Conservation (phyloP, 345 rosid species). For the Triadica sebifera region DNA sequence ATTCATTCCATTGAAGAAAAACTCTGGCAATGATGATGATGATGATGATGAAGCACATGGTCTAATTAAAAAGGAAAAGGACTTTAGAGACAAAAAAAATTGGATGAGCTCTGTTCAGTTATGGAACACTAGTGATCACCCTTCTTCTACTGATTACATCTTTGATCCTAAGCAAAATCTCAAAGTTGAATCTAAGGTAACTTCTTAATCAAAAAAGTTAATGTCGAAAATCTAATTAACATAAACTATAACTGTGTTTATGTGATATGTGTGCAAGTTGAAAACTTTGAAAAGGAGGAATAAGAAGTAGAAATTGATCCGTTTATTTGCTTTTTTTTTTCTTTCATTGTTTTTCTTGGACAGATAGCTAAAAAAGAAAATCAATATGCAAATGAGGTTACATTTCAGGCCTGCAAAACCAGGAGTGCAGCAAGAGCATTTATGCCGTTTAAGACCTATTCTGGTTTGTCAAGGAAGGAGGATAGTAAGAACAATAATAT, state of each 20-base stretch:
- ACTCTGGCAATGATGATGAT: conserved; percentile 13
- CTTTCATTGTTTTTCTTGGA: conserved; percentile 5
- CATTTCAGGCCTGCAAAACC: conserved; percentile 34
- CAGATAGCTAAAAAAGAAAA: conserved; percentile 47
- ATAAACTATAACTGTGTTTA: not conserved
- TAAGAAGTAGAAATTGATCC: conserved; percentile 3
- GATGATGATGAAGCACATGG: conserved; percentile 15
- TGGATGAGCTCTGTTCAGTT: conserved; percentile 74
- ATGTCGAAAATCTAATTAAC: not conserved
- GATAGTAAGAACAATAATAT: not conserved
- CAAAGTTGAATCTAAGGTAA: conserved; percentile 47
- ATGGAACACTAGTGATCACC: conserved; percentile 44
- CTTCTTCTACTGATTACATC: conserved; percentile 7
- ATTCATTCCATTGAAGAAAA: conserved; percentile 61
- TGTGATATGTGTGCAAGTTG: not conserved
- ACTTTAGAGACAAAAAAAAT: conserved; percentile 53
- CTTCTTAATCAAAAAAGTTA: not conserved
- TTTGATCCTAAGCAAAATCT: conserved; percentile 36
- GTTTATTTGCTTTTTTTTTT: not conserved
- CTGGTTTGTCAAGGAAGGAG: conserved; percentile 22
- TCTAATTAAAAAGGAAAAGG: conserved; percentile 33
- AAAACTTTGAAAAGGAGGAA: conserved; percentile 2
- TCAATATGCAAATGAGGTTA: conserved; percentile 26
- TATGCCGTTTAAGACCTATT: conserved; percentile 37
- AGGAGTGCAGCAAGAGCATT: conserved; percentile 34